Conservation (phyloP, 768 basidiomycete genomes). For the Gelatoporia subvermispora region DNA sequence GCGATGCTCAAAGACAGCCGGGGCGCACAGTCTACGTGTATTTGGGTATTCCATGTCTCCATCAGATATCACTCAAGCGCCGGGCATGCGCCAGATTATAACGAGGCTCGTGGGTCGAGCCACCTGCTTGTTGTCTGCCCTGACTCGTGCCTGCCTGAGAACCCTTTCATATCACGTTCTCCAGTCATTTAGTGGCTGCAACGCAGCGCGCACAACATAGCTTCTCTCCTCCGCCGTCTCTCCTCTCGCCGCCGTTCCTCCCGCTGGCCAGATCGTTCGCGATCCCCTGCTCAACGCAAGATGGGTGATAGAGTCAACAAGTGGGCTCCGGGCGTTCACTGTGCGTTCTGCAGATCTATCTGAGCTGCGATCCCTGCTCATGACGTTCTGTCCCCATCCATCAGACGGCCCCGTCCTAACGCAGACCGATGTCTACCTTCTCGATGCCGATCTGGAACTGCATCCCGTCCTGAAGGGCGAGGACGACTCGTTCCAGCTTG, state of each 20-base stretch:
- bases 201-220: neutral
- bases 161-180: too few relatives aligned
- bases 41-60: neutral
- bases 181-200: too few relatives aligned
- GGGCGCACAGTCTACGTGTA: too few relatives aligned
- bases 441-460: slow-evolving; percentile 60
- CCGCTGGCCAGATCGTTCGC: neutral
- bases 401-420: slow-evolving; percentile 75
- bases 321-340: slow-evolving; percentile 17
- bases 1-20: too few relatives aligned
- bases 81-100: neutral
- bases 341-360: slow-evolving; percentile 8
- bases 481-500: slow-evolving; percentile 49
- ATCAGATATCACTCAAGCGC: slow-evolving; percentile 7
- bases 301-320: slow-evolving; percentile 17
- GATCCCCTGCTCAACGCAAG: neutral
- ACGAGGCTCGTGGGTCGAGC: neutral
- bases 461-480: slow-evolving; percentile 66
- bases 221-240: neutral
- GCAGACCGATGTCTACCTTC: slow-evolving; percentile 78
- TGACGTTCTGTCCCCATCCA: neutral
- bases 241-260: neutral
- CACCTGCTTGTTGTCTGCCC: neutral
- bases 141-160: too few relatives aligned
- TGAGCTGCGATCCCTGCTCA: neutral